Evolutionary conservation across 148 eudicot species (phyloP).

Genomic region (Rhododendron simsii): DNA sequence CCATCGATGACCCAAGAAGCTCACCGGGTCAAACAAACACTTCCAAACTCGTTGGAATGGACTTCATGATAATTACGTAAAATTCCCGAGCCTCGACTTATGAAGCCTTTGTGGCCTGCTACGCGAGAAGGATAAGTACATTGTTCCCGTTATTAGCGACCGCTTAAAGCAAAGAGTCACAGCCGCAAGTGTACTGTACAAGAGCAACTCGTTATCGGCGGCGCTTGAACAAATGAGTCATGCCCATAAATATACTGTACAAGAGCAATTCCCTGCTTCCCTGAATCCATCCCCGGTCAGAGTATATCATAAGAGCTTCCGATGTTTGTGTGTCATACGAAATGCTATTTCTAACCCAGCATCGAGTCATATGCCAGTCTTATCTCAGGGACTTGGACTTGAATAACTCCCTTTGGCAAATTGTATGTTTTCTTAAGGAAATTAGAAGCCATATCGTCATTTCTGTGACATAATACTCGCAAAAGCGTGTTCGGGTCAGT

Average conservation of each 20-base stretch:
- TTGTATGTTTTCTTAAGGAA: conserved; percentile 72
- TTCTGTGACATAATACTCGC: conserved; percentile 69
- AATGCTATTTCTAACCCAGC: neutral
- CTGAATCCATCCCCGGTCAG: neutral
- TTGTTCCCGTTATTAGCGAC: neutral
- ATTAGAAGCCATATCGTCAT: conserved; percentile 71
- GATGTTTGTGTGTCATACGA: neutral
- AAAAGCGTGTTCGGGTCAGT: conserved; percentile 73
- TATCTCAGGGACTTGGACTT: neutral
- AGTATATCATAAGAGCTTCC: neutral
- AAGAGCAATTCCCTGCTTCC: neutral
- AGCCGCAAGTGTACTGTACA: neutral
- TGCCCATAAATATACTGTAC: conserved; percentile 2
- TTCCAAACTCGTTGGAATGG: neutral
- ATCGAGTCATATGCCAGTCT: neutral
- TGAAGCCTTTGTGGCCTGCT: neutral
- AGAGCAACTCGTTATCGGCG: neutral
- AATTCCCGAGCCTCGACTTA: neutral
- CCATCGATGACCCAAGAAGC: neutral
- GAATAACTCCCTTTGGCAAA: conserved; percentile 54
- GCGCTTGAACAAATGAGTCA: neutral
- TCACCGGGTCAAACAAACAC: neutral
- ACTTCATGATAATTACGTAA: neutral
- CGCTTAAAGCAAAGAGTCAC: neutral
- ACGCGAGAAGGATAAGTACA: neutral